A percentile compares a stretch with the other conserved stretches of the same genome.
Evolutionary conservation across 1,139 yeast genomes (phyloP).

Genomic region (Hyphopichia wangnamkhiaoensis): DNA sequence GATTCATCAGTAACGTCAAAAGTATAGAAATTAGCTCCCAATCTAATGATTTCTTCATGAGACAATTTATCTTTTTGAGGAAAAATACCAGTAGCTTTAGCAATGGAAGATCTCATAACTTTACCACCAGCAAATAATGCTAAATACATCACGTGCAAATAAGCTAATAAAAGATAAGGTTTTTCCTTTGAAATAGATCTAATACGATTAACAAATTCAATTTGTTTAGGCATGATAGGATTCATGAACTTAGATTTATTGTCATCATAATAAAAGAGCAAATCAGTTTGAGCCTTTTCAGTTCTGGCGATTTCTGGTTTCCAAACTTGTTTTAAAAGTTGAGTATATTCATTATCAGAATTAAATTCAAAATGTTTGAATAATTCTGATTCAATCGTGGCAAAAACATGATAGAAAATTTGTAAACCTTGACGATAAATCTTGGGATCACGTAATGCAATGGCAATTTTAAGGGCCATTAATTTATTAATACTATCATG

Average conservation of each 20-base stretch:
- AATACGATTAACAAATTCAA: constrained; percentile 64
- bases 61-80: constrained; percentile 68
- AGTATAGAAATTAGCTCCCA: constrained; percentile 71
- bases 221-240: constrained; percentile 64
- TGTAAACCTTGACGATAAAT: constrained; percentile 82
- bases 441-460: constrained; percentile 73
- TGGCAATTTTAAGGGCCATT: constrained; percentile 68
- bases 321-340: constrained; percentile 57
- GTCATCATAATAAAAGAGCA: constrained; percentile 64
- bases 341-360: constrained; percentile 41
- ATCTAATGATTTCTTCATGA: constrained; percentile 58
- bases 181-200: constrained; percentile 52
- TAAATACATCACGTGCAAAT: constrained; percentile 81
- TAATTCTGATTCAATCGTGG: constrained; percentile 61
- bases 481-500: constrained; percentile 73
- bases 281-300: constrained; percentile 58
- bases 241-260: constrained; percentile 52
- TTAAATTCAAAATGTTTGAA: constrained; percentile 43
- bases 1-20: constrained; percentile 73
- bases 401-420: constrained; percentile 74
- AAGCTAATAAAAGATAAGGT: constrained; percentile 77
- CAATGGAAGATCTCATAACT: constrained; percentile 65
- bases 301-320: constrained; percentile 71
- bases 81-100: constrained; percentile 70
- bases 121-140: constrained; percentile 89